Evolutionary conservation across 371 early-diverging fungal genomes (phyloP).

Genomic region (Homolaphlyctis polyrhiza): DNA sequence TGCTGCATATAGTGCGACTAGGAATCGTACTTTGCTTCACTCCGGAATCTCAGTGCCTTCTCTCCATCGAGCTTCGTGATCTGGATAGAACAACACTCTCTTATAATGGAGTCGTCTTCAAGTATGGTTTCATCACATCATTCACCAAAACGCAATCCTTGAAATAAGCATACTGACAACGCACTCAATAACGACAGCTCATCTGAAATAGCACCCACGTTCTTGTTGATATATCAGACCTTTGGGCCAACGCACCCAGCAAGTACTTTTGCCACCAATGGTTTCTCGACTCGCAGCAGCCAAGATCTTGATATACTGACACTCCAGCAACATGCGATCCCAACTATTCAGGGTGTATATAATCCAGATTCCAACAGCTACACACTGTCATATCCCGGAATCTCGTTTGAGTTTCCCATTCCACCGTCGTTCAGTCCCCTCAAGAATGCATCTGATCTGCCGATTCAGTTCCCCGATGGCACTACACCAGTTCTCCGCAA

Average conservation of each 20-base stretch:
- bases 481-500: slow-evolving; percentile 67
- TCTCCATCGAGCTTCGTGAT: slow-evolving; percentile 59
- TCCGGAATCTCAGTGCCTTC: slow-evolving; percentile 50
- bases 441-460: slow-evolving; percentile 44
- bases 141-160: not conserved
- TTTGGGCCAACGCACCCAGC: slow-evolving; percentile 56
- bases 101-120: slow-evolving; percentile 62
- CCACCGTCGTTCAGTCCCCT: slow-evolving; percentile 52
- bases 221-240: slow-evolving; percentile 58
- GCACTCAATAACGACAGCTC: slow-evolving; percentile 42
- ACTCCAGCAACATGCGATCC: slow-evolving; percentile 25
- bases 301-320: not conserved
- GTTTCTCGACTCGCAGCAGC: too few species aligned
- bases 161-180: not conserved
- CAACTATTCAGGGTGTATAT: slow-evolving; percentile 63
- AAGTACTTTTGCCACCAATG: slow-evolving; percentile 7
- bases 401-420: slow-evolving; percentile 69
- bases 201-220: slow-evolving; percentile 59
- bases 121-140: slow-evolving; percentile 28
- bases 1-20: slow-evolving; percentile 54
- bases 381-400: slow-evolving; percentile 37
- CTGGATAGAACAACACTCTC: slow-evolving; percentile 54
- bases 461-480: slow-evolving; percentile 69
- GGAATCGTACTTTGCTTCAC: slow-evolving; percentile 63
- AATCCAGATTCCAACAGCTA: slow-evolving; percentile 26